Percentiles rank a stretch among this genome's conserved stretches.
phyloP scores from a whole-genome alignment of 2,329 filamentous ascomycete species.

The Cercospora sp. region DNA sequence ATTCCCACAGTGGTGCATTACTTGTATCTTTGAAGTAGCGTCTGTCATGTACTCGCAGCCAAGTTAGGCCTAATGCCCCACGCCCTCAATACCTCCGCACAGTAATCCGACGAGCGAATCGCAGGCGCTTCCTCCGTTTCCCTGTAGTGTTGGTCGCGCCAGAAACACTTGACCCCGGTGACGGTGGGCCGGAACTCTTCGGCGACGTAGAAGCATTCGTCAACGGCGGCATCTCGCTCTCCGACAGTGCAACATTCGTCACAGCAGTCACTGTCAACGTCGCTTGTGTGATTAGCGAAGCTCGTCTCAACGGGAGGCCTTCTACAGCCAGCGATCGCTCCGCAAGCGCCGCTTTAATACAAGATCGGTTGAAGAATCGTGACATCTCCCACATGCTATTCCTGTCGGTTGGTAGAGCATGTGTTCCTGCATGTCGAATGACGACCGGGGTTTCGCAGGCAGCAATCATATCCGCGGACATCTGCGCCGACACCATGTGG shows the following conservation, averaged over 20 bases:
- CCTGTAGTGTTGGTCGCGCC: not conserved
- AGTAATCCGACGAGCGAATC: slow-evolving; percentile 18
- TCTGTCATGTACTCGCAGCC: no score
- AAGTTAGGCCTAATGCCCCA: no score
- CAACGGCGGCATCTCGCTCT: slow-evolving; percentile 6
- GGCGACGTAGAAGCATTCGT: slow-evolving; percentile 5
- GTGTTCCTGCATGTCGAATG: slow-evolving; percentile 23
- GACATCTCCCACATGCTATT: slow-evolving; percentile 22
- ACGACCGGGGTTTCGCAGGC: slow-evolving; percentile 17
- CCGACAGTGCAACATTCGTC: slow-evolving; percentile 6
- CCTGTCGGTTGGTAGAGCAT: slow-evolving; percentile 22
- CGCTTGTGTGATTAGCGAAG: slow-evolving; percentile 5
- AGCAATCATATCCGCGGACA: slow-evolving; percentile 16
- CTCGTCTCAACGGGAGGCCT: not conserved
- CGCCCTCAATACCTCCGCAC: slow-evolving; percentile 10
- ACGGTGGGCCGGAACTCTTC: slow-evolving; percentile 8
- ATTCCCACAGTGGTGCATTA: no score
- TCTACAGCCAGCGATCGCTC: slow-evolving; percentile 1
- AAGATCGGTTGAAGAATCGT: slow-evolving; percentile 19
- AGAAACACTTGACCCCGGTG: slow-evolving; percentile 6
- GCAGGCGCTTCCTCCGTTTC: slow-evolving; percentile 7
- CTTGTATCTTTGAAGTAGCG: no score
- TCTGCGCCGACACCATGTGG: slow-evolving; percentile 24
- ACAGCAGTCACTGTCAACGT: slow-evolving; percentile 14
- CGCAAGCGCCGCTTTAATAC: slow-evolving; percentile 6